Evolutionary conservation across 257 asterid genomes (phyloP).

Genomic region (Scutellaria barbata): DNA sequence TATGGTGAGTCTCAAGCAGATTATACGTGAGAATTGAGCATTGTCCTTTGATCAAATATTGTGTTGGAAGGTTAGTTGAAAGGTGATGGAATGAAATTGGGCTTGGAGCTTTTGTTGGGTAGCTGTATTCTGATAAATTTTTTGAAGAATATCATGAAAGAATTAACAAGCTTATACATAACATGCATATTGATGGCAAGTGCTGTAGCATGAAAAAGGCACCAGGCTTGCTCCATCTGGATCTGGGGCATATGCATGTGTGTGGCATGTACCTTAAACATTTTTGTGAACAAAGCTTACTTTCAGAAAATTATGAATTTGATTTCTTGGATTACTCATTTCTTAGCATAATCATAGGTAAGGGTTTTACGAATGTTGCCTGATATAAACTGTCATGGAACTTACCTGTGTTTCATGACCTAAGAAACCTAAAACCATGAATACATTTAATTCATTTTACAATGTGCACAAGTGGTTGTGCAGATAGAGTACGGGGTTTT

Average conservation of each 20-base stretch:
- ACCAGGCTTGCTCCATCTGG: conserved; percentile 19
- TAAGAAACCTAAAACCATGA: conserved; percentile 20
- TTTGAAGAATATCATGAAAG: background rate
- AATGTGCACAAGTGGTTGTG: background rate
- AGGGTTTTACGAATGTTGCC: background rate
- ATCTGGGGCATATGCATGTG: background rate
- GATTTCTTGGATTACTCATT: conserved; percentile 18
- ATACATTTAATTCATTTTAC: conserved; percentile 19
- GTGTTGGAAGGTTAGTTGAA: conserved; percentile 10
- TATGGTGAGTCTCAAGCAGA: background rate
- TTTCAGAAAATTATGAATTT: conserved; percentile 2
- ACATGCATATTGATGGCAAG: conserved; percentile 8
- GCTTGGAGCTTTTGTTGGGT: background rate
- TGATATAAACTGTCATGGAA: background rate
- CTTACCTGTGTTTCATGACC: conserved; percentile 3
- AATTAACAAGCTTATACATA: background rate
- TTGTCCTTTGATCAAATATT: conserved; percentile 16
- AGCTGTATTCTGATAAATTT: conserved; percentile 8
- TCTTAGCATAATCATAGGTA: conserved; percentile 13
- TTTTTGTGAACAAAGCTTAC: background rate
- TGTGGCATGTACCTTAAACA: background rate
- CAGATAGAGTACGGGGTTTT: conserved; percentile 15
- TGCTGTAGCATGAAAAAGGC: background rate
- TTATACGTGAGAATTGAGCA: conserved; percentile 16
- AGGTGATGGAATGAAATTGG: conserved; percentile 15